Percentiles rank a stretch among this genome's conserved stretches.
Conservation (phyloP, 345 rosid genomes). For the Pugionium cornutum region DNA sequence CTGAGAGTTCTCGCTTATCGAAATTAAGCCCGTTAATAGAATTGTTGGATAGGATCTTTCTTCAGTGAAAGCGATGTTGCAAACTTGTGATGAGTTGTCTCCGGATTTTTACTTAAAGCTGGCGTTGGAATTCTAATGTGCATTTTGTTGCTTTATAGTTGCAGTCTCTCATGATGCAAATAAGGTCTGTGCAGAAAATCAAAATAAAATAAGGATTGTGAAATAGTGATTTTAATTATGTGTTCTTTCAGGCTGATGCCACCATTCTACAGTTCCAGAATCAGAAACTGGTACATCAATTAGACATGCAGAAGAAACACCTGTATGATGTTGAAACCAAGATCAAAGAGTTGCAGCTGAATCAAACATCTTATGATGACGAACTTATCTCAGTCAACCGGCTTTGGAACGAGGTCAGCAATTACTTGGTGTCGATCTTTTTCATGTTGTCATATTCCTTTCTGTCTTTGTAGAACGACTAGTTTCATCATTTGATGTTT, state of each 20-base stretch:
- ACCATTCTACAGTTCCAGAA: constrained; percentile 78
- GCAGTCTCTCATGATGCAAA: not conserved
- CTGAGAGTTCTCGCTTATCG: not conserved
- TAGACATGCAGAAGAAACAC: constrained; percentile 72
- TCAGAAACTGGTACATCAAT: constrained; percentile 78
- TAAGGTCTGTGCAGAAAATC: not conserved
- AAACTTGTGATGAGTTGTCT: not conserved
- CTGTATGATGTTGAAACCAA: constrained; percentile 64
- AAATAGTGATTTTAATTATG: not conserved
- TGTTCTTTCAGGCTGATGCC: constrained; percentile 61
- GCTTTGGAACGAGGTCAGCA: constrained; percentile 62
- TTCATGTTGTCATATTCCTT: constrained; percentile 1
- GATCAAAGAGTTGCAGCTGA: constrained; percentile 54
- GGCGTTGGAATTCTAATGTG: too few relatives aligned
- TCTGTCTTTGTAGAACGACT: constrained; percentile 1
- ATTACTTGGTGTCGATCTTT: not conserved
- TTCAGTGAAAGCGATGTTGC: not conserved
- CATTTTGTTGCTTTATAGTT: too few relatives aligned
- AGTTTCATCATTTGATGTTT: not conserved
- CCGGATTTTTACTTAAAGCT: not conserved
- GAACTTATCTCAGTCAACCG: constrained; percentile 59
- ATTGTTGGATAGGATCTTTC: not conserved
- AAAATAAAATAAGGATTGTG: not conserved
- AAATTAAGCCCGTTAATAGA: not conserved
- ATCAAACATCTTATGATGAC: constrained; percentile 67